phyloP scores from a whole-genome alignment of 306 rosid species.

The Fagus sylvatica region DNA sequence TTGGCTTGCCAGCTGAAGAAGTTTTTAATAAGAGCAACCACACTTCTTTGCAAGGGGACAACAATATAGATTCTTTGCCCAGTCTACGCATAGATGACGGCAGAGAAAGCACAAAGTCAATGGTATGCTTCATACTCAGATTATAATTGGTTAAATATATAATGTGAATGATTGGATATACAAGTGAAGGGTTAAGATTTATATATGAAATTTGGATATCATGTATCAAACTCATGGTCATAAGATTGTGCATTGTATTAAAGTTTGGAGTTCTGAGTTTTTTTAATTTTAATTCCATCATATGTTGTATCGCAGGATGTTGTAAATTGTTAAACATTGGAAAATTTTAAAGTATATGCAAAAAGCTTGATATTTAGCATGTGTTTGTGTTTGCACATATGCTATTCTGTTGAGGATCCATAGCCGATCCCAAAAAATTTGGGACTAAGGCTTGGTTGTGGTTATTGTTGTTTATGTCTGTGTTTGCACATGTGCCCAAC shows the following conservation, averaged over 20 bases:
- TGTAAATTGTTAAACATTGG: neutral
- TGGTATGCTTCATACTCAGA: slow-evolving; percentile 42
- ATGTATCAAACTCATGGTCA: no score
- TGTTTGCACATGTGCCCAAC: neutral
- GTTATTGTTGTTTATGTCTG: neutral
- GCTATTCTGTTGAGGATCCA: no score
- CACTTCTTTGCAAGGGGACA: slow-evolving; percentile 15
- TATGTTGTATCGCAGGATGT: no score
- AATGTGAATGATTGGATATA: neutral
- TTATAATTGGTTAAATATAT: slow-evolving; percentile 4
- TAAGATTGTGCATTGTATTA: neutral
- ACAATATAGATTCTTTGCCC: slow-evolving; percentile 24
- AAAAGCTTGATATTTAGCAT: neutral
- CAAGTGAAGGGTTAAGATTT: no score
- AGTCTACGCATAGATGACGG: slow-evolving; percentile 23
- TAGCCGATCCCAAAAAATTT: no score
- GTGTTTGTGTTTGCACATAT: neutral
- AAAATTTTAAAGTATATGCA: neutral
- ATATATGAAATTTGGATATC: no score
- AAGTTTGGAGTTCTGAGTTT: no score
- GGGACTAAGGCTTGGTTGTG: no score
- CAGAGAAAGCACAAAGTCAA: slow-evolving; percentile 19
- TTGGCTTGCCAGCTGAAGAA: slow-evolving; percentile 17
- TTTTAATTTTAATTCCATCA: no score
- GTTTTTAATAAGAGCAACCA: slow-evolving; percentile 10